Conservation (phyloP, 2,329 filamentous ascomycete species). For the Beauveria sp. region DNA sequence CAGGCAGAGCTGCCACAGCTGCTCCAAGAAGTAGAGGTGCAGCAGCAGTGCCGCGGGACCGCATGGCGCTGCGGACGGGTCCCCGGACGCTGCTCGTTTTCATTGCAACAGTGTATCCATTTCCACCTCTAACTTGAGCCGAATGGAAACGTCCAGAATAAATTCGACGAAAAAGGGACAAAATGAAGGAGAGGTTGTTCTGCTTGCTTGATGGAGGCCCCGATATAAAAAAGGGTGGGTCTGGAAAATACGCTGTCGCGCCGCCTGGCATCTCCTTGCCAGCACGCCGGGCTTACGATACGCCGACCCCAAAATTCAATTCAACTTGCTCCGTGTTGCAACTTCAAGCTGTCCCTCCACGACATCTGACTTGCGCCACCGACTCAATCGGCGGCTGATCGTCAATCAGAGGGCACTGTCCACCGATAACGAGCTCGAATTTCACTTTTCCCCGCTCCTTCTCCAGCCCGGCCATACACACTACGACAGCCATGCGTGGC, state of each 20-base stretch:
- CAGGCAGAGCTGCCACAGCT: conserved; percentile 1
- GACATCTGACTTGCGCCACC: conserved; percentile 7
- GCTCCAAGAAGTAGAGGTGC: conserved; percentile 3
- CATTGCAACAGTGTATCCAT: background rate
- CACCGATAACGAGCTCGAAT: no score
- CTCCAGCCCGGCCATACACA: conserved; percentile 12
- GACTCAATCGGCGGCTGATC: background rate
- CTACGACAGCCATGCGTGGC: conserved; percentile 27
- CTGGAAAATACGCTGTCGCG: background rate
- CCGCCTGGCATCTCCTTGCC: background rate
- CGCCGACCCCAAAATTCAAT: conserved; percentile 19
- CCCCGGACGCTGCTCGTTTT: conserved; percentile 10
- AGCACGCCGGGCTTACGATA: conserved; percentile 23
- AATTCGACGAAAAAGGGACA: background rate
- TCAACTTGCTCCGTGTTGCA: background rate
- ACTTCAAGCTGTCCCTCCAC: conserved; percentile 15
- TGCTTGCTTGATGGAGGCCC: background rate
- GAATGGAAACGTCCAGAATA: background rate
- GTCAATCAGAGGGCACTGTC: background rate
- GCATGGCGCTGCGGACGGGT: conserved; percentile 4
- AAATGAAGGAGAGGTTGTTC: background rate
- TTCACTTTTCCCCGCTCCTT: background rate
- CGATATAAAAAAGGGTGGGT: conserved; percentile 6
- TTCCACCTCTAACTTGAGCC: background rate
- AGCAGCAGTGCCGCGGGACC: conserved; percentile 1